These are phyloP conservation scores for Leccinum pellstonianum DNA, from an alignment of 768 basidiomycete genomes.

Conservation along the genomic window DNA sequence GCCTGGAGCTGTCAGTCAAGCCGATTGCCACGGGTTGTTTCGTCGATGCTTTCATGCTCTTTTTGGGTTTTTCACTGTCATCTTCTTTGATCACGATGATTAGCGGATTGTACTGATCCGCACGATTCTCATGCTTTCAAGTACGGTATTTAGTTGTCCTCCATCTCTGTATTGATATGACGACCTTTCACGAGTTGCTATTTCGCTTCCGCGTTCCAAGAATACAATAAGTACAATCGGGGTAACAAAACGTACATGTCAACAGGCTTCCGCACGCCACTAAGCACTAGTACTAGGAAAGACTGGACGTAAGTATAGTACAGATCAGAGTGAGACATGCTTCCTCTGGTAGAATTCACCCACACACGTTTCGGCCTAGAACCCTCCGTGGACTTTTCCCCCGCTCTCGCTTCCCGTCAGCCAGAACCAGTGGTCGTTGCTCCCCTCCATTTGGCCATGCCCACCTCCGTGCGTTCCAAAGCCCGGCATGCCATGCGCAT, in stretches of 20 bases:
- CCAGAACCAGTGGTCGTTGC: conserved; percentile 28
- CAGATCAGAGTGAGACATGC: neutral
- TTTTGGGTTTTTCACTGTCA: neutral
- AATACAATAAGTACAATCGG: neutral
- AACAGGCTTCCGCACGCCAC: neutral
- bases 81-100: neutral
- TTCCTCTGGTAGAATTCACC: neutral
- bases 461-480: conserved; percentile 22
- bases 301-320: neutral
- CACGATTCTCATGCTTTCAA: neutral
- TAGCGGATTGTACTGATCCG: neutral
- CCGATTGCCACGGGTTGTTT: neutral
- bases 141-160: neutral
- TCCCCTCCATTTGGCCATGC: conserved; percentile 15
- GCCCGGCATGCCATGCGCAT: conserved; percentile 14
- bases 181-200: neutral
- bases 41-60: neutral
- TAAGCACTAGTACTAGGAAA: too few relatives aligned
- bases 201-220: neutral
- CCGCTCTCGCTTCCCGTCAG: conserved; percentile 14
- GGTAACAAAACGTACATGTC: neutral
- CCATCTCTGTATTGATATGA: neutral
- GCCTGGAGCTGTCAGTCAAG: neutral
- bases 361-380: neutral
- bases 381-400: neutral